Percentiles rank a stretch among this genome's conserved stretches.
Evolutionary conservation across 116 monocot species (phyloP).

Genomic region (Phalaenopsis hybrid): DNA sequence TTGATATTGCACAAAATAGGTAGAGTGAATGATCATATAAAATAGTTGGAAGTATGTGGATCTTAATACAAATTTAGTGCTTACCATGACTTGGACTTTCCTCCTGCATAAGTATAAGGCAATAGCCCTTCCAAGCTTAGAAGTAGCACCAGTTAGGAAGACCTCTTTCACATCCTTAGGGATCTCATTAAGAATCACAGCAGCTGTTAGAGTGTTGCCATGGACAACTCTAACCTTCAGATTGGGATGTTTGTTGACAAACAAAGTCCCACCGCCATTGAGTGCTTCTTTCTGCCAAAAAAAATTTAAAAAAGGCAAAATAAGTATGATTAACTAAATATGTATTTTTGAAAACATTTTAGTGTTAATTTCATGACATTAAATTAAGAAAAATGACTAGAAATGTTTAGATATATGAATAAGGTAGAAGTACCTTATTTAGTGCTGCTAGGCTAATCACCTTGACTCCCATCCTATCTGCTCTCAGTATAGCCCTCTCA

Average conservation of each 20-base stretch:
- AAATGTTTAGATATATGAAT: neutral
- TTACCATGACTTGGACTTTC: slow-evolving; percentile 67
- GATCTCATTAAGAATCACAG: slow-evolving; percentile 60
- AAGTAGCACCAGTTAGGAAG: slow-evolving; percentile 51
- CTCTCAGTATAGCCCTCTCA: slow-evolving; percentile 73
- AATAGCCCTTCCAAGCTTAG: slow-evolving; percentile 53
- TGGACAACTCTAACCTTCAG: slow-evolving; percentile 60
- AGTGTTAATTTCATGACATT: neutral
- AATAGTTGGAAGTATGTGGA: neutral
- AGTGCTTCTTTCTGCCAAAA: slow-evolving; percentile 59
- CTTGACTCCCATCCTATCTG: slow-evolving; percentile 79
- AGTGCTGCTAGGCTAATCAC: slow-evolving; percentile 86
- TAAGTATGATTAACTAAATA: neutral
- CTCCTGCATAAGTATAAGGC: slow-evolving; percentile 76
- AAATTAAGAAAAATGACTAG: too few relatives aligned
- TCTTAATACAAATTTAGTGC: neutral
- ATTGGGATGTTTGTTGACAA: slow-evolving; percentile 55
- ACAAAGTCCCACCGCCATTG: slow-evolving; percentile 71
- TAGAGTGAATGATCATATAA: neutral
- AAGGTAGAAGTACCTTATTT: slow-evolving; percentile 35
- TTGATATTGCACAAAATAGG: neutral
- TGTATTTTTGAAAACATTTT: neutral
- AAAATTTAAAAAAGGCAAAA: neutral
- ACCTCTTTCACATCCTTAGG: slow-evolving; percentile 48
- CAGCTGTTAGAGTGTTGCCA: slow-evolving; percentile 73